These are phyloP conservation scores for Parietaria judaica DNA, from an alignment of 306 rosid species.

Conservation along the genomic window DNA sequence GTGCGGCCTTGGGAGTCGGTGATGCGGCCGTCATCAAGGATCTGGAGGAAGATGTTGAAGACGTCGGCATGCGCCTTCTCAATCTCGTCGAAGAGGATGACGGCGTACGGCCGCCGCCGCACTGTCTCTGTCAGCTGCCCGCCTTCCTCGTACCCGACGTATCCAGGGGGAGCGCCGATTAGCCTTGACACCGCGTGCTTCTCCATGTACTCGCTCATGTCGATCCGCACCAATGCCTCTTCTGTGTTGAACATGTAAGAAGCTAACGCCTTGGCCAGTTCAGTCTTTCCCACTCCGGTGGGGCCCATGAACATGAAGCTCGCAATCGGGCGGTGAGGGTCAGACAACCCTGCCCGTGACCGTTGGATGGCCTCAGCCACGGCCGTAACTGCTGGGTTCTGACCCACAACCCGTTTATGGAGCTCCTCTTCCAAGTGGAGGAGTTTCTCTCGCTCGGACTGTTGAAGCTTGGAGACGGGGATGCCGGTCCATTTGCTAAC, in stretches of 20 bases:
- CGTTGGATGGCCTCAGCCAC: conserved; percentile 94
- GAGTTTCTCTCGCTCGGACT: conserved; percentile 82
- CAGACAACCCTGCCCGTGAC: conserved; percentile 96
- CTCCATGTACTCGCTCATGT: conserved; percentile 99
- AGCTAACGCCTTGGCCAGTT: conserved; percentile 94
- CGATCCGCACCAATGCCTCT: conserved; percentile 94
- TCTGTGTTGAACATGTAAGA: conserved; percentile 89
- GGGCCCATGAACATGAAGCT: conserved; percentile 99
- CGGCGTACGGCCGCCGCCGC: conserved; percentile 90
- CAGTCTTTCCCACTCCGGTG: conserved; percentile 96
- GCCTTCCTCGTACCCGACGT: conserved; percentile 97
- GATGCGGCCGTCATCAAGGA: conserved; percentile 90
- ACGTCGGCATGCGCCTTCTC: conserved; percentile 94
- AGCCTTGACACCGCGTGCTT: conserved; percentile 87
- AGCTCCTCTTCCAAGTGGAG: conserved; percentile 87
- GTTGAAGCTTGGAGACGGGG: conserved; percentile 92
- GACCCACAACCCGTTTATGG: conserved; percentile 93
- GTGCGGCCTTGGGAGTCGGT: conserved; percentile 96
- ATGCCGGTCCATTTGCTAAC: conserved; percentile 99
- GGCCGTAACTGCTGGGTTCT: conserved; percentile 89
- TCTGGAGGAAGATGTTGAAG: conserved; percentile 91
- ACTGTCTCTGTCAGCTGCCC: conserved; percentile 91
- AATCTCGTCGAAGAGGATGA: conserved; percentile 88
- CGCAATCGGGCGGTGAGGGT: conserved; percentile 93
- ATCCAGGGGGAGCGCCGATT: conserved; percentile 99